These are phyloP conservation scores for Backusella westeae DNA, from an alignment of 192 early-diverging fungal genomes.

Conservation along the genomic window DNA sequence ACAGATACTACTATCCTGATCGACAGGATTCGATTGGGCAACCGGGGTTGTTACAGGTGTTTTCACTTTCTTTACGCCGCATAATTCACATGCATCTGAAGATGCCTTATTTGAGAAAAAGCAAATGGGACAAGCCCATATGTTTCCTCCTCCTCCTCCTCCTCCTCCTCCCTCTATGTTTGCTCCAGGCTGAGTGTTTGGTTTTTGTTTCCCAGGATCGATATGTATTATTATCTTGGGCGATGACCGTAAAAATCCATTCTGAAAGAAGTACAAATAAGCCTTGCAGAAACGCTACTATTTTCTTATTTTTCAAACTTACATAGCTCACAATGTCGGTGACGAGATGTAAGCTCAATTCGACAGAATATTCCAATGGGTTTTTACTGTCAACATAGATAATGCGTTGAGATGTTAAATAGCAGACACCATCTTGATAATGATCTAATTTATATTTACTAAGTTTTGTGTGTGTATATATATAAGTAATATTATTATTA, in stretches of 20 bases:
- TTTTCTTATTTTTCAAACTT: conserved; percentile 8
- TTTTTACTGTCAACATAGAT: conserved; percentile 74
- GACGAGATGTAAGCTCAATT: conserved; percentile 47
- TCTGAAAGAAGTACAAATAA: conserved; percentile 19
- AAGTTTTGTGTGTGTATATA: conserved; percentile 1
- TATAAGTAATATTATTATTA: background rate
- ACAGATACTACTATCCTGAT: conserved; percentile 45
- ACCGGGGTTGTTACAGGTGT: background rate
- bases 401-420: conserved; percentile 71
- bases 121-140: conserved; percentile 59
- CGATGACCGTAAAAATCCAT: conserved; percentile 55
- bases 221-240: conserved; percentile 64
- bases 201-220: background rate
- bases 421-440: conserved; percentile 72
- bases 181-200: background rate
- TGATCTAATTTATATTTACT: conserved; percentile 58
- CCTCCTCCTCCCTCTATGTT: background rate
- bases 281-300: background rate
- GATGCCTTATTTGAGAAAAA: conserved; percentile 41
- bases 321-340: conserved; percentile 48
- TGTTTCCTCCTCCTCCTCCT: background rate
- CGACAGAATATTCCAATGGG: conserved; percentile 55
- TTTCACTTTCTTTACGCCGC: conserved; percentile 46
- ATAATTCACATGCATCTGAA: conserved; percentile 50
- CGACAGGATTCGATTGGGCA: background rate